Percentiles rank a stretch among this genome's conserved stretches.
phyloP scores from a whole-genome alignment of 306 rosid species.

The Oxytropis ochrocephala region DNA sequence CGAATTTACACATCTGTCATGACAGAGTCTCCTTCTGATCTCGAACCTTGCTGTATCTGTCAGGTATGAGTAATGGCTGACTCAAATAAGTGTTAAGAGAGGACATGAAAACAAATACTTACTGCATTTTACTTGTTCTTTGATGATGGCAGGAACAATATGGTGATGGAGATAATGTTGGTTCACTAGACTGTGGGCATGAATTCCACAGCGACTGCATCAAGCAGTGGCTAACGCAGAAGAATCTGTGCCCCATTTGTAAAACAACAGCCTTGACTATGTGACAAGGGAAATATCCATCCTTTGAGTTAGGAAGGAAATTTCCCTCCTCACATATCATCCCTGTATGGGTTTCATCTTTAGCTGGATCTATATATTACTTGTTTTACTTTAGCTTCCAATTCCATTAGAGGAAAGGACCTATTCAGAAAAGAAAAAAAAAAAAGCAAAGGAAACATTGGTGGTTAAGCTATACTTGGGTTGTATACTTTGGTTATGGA shows the following conservation, averaged over 20 bases:
- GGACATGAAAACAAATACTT: not conserved
- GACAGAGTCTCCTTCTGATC: conserved; percentile 29
- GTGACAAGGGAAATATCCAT: conserved; percentile 33
- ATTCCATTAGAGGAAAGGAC: not conserved
- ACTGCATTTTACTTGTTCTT: conserved; percentile 1
- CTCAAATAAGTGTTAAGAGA: not conserved
- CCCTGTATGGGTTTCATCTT: not conserved
- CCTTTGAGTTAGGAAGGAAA: conserved; percentile 13
- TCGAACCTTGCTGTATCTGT: conserved; percentile 86
- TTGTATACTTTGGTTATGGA: conserved; percentile 19
- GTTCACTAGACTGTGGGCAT: conserved; percentile 82
- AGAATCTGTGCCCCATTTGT: conserved; percentile 87
- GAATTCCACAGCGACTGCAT: conserved; percentile 73
- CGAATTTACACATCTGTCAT: conserved; percentile 17
- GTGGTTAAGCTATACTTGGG: conserved; percentile 10
- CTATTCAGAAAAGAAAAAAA: not conserved
- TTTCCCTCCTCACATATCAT: conserved; percentile 13
- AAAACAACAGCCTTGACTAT: conserved; percentile 63
- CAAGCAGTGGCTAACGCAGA: conserved; percentile 81
- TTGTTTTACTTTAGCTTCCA: conserved; percentile 14
- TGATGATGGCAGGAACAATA: conserved; percentile 52
- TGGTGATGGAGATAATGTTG: conserved; percentile 56
- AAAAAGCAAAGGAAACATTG: conserved; percentile 19
- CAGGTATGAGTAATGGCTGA: conserved; percentile 42
- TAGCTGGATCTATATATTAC: not conserved